These are phyloP conservation scores for Jaltomata sinuosa DNA, from an alignment of 257 asterid species.

Conservation along the genomic window DNA sequence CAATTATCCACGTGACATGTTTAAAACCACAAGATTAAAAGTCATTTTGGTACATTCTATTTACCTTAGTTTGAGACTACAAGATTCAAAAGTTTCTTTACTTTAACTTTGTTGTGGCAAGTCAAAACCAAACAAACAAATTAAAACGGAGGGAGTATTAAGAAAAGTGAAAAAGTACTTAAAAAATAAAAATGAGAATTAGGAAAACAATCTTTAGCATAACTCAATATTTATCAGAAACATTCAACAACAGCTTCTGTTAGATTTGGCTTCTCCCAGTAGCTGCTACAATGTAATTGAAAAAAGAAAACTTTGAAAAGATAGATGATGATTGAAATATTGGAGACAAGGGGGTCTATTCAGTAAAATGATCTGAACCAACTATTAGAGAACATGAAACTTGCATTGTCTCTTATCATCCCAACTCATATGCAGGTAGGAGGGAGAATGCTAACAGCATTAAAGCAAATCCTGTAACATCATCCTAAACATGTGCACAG, in stretches of 20 bases:
- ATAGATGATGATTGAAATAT: neutral
- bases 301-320: neutral
- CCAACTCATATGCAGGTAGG: neutral
- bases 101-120: too few species aligned
- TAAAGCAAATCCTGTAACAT: neutral
- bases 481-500: constrained; percentile 4
- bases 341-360: neutral
- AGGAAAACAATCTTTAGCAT: neutral
- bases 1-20: too few species aligned
- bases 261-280: neutral
- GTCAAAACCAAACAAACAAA: too few species aligned
- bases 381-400: neutral
- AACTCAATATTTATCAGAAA: neutral
- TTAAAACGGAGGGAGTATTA: too few species aligned
- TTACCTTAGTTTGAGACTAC: too few species aligned
- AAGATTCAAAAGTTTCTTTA: too few species aligned
- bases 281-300: neutral
- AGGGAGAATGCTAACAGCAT: neutral
- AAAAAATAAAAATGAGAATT: neutral
- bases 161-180: neutral
- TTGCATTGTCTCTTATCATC: neutral
- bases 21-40: too few species aligned
- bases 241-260: neutral
- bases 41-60: too few species aligned
- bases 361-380: neutral